phyloP scores from a whole-genome alignment of 306 rosid species.

The Hylodesmum podocarpum region DNA sequence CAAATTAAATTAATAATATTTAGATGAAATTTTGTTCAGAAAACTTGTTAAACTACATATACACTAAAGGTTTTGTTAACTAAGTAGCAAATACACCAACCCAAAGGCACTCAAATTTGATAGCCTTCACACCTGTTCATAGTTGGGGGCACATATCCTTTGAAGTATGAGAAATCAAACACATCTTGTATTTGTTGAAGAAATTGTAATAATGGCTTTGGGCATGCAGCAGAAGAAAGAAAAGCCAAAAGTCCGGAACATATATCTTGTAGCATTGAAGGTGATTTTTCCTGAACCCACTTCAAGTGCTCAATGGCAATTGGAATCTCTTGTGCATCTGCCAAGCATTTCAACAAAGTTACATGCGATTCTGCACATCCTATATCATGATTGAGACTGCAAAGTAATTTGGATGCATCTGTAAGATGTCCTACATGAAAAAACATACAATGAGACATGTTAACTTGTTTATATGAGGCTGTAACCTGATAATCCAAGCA shows the following conservation, averaged over 20 bases:
- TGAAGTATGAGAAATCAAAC: constrained; percentile 29
- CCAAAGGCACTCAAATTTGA: neutral
- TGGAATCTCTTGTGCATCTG: constrained; percentile 56
- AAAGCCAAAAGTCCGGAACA: constrained; percentile 57
- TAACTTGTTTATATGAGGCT: neutral
- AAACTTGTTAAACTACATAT: neutral
- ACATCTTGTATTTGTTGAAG: constrained; percentile 52
- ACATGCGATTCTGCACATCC: constrained; percentile 55
- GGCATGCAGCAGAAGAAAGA: constrained; percentile 59
- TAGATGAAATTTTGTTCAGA: neutral
- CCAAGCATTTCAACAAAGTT: constrained; percentile 61
- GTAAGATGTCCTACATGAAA: constrained; percentile 58
- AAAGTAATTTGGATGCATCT: constrained; percentile 69
- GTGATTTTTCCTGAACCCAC: constrained; percentile 54
- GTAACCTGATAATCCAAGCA: constrained; percentile 7
- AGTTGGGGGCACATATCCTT: constrained; percentile 11
- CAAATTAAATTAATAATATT: neutral
- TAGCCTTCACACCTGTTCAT: constrained; percentile 1
- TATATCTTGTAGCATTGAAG: constrained; percentile 51
- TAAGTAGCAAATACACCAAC: neutral
- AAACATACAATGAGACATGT: neutral
- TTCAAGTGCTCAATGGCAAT: constrained; percentile 63
- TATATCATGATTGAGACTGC: constrained; percentile 43
- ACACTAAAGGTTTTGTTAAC: neutral
- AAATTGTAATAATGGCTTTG: constrained; percentile 52